Conservation (phyloP, 2,329 filamentous ascomycete genomes). For the Trichoderma sp. region DNA sequence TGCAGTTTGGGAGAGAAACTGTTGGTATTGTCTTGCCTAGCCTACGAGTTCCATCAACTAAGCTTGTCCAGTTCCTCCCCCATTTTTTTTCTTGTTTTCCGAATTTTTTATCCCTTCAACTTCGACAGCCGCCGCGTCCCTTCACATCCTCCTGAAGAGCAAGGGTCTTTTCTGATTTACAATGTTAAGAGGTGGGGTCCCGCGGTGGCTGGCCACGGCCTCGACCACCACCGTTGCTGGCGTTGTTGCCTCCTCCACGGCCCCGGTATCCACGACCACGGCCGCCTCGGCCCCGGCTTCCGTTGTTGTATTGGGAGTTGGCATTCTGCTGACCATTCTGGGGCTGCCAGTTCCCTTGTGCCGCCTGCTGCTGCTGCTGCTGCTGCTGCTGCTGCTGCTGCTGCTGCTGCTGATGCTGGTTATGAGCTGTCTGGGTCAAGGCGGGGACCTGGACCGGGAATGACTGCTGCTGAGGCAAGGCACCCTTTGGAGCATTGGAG, state of each 20-base stretch:
- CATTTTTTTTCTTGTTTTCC: conserved; percentile 36
- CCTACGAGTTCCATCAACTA: conserved; percentile 24
- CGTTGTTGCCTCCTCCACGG: conserved; percentile 40
- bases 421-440: neutral
- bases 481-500: conserved; percentile 49
- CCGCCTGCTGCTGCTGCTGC: neutral
- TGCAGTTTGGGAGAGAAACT: conserved; percentile 17
- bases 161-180: conserved; percentile 8
- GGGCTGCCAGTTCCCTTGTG: conserved; percentile 48
- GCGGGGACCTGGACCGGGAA: conserved; percentile 29
- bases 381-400: conserved; percentile 26
- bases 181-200: conserved; percentile 42
- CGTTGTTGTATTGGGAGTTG: conserved; percentile 38
- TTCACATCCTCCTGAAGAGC: conserved; percentile 20
- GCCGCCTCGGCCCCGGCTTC: conserved; percentile 44
- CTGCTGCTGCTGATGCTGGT: conserved; percentile 23
- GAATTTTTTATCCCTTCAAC: conserved; percentile 33
- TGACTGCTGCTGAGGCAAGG: conserved; percentile 36
- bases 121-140: conserved; percentile 33
- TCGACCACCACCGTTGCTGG: conserved; percentile 36
- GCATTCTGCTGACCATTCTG: conserved; percentile 46
- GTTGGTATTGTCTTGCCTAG: conserved; percentile 21
- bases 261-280: conserved; percentile 46
- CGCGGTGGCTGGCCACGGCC: conserved; percentile 42
- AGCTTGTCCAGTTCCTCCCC: conserved; percentile 5